Evolutionary conservation across 805 yeast genomes (phyloP).

Genomic region (Blastobotrys chiropterorum): DNA sequence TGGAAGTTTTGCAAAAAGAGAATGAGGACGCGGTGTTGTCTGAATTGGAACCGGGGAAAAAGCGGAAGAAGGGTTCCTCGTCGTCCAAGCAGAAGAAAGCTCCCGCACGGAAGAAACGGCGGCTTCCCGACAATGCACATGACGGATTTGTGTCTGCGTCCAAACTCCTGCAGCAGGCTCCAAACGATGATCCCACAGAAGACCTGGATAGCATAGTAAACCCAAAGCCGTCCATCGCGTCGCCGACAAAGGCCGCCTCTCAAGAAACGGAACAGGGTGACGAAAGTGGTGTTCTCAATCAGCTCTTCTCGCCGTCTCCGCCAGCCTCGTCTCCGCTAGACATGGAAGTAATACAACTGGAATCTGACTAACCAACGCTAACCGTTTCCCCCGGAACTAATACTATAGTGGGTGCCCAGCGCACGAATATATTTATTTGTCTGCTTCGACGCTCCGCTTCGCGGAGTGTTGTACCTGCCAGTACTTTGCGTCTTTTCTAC

Average conservation of each 20-base stretch:
- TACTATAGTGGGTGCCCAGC: no score
- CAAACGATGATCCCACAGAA: not conserved
- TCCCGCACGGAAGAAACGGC: slow-evolving; percentile 9
- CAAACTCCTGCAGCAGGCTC: not conserved
- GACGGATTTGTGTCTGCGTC: slow-evolving; percentile 17
- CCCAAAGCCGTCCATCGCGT: not conserved
- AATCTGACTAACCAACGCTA: not conserved
- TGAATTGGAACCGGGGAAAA: not conserved
- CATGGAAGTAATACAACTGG: not conserved
- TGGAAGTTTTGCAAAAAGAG: slow-evolving; percentile 28
- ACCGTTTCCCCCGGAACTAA: no score
- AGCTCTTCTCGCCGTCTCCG: not conserved
- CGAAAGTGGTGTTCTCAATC: not conserved
- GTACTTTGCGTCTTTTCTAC: no score
- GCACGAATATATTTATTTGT: no score
- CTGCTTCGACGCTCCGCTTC: no score
- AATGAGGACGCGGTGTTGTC: slow-evolving; percentile 5
- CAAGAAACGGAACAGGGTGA: not conserved
- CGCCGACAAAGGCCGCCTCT: not conserved
- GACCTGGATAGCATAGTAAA: not conserved
- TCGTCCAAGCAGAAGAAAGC: slow-evolving; percentile 1
- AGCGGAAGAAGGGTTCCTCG: slow-evolving; percentile 2
- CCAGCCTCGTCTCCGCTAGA: not conserved
- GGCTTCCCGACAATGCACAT: slow-evolving; percentile 19
- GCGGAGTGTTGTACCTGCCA: no score